phyloP scores from a whole-genome alignment of 2,329 filamentous ascomycete species.

The Amphichorda felina region DNA sequence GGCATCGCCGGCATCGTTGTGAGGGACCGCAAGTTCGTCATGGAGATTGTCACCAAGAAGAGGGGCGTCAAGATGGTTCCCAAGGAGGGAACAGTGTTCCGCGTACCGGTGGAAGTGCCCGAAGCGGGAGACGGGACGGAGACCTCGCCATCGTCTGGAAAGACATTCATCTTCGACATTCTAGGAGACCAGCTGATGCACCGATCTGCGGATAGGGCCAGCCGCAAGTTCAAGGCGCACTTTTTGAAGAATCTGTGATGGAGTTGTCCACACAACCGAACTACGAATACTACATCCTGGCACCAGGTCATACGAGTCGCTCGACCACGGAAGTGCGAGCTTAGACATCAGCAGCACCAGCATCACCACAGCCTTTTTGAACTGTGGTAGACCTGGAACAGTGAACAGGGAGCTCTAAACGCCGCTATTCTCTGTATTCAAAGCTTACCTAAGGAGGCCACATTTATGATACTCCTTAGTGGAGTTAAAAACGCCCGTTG shows the following conservation, averaged over 20 bases:
- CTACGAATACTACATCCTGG: neutral
- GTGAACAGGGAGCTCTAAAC: too few relatives aligned
- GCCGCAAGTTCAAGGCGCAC: conserved; percentile 83
- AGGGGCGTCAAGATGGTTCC: conserved; percentile 68
- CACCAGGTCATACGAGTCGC: too few relatives aligned
- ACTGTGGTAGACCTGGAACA: too few relatives aligned
- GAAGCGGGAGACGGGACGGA: neutral
- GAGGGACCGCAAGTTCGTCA: conserved; percentile 74
- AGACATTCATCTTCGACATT: conserved; percentile 63
- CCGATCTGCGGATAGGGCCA: conserved; percentile 72
- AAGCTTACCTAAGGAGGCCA: too few relatives aligned
- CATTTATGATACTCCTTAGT: too few relatives aligned
- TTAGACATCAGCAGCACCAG: too few relatives aligned
- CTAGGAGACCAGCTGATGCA: conserved; percentile 78
- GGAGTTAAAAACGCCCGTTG: too few relatives aligned
- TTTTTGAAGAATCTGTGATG: conserved; percentile 62
- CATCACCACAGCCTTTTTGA: too few relatives aligned
- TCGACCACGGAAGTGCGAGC: too few relatives aligned
- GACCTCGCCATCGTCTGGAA: conserved; percentile 5
- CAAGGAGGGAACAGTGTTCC: conserved; percentile 83
- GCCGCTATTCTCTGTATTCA: too few relatives aligned
- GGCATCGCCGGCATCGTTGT: conserved; percentile 80
- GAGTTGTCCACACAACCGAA: neutral
- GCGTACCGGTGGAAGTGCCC: conserved; percentile 52
- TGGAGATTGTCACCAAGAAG: conserved; percentile 68